Evolutionary conservation across 768 basidiomycete species (phyloP).

Genomic region (Vishniacozyma victoriae): DNA sequence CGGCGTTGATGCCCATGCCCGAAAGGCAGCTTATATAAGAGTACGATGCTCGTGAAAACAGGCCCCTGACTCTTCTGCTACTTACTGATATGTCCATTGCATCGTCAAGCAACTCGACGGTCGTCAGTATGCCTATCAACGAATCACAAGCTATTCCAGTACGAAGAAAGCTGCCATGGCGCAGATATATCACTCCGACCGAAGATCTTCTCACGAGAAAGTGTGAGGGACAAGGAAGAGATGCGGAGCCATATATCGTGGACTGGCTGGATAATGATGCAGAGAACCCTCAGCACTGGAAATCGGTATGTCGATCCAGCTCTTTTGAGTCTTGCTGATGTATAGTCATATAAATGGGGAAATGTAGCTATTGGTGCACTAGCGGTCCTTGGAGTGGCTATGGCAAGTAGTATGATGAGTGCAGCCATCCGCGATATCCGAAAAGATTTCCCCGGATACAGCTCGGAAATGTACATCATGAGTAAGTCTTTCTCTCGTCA

Average conservation of each 20-base stretch:
- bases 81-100: too few relatives aligned
- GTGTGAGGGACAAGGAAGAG: not conserved
- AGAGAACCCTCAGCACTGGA: not conserved
- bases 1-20: too few relatives aligned
- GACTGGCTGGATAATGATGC: not conserved
- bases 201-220: not conserved
- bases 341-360: conserved; percentile 35
- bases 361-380: conserved; percentile 23
- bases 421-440: conserved; percentile 18
- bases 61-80: too few relatives aligned
- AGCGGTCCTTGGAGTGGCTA: conserved; percentile 24
- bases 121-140: too few relatives aligned
- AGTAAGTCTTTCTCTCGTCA: conserved; percentile 23
- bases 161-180: too few relatives aligned
- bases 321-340: conserved; percentile 24
- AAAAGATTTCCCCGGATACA: conserved; percentile 18
- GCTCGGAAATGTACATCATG: conserved; percentile 24
- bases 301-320: not conserved
- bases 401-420: conserved; percentile 26
- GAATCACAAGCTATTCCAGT: too few relatives aligned
- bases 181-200: not conserved
- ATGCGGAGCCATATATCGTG: not conserved
- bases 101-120: too few relatives aligned
- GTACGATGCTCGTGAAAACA: too few relatives aligned
- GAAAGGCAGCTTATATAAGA: too few relatives aligned